Evolutionary conservation across 345 rosid genomes (phyloP).

Genomic region (Turnera subulata): DNA sequence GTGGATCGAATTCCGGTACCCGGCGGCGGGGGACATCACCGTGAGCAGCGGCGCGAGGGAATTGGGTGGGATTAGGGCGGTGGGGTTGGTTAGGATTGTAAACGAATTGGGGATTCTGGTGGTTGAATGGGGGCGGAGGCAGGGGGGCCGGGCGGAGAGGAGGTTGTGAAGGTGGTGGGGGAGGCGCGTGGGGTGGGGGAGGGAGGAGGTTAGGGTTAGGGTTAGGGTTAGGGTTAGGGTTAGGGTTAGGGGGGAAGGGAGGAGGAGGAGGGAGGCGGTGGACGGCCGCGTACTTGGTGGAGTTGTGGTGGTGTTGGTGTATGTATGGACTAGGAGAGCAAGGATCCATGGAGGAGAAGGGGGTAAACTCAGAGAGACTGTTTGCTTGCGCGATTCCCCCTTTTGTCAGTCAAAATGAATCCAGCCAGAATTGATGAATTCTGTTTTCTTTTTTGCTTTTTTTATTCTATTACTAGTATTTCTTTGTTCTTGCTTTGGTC

Average conservation of each 20-base stretch:
- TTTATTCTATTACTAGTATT: no score
- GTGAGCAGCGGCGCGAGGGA: conserved; percentile 17
- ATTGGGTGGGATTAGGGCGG: conserved; percentile 20
- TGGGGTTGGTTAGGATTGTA: conserved; percentile 21
- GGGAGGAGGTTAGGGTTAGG: conserved; percentile 23
- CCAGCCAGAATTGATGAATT: no score
- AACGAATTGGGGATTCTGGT: conserved; percentile 29
- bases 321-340: conserved; percentile 19
- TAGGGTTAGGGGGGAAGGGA: conserved; percentile 10
- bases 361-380: no score
- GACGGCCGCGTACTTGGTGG: conserved; percentile 38
- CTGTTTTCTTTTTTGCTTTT: no score
- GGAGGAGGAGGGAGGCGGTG: conserved; percentile 32
- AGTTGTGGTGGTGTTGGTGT: conserved; percentile 19
- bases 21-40: conserved; percentile 13
- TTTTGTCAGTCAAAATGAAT: no score
- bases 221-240: conserved; percentile 20
- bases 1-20: conserved; percentile 8
- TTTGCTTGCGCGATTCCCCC: no score
- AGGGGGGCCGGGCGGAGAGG: conserved; percentile 21
- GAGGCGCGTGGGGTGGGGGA: conserved; percentile 23
- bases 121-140: conserved; percentile 25
- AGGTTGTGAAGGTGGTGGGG: conserved; percentile 16
- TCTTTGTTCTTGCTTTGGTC: no score
- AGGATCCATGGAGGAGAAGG: conserved; percentile 41